A percentile compares a stretch with the other conserved stretches of the same genome.
phyloP scores from a whole-genome alignment of 768 basidiomycete genomes.

The Galerina marginata region DNA sequence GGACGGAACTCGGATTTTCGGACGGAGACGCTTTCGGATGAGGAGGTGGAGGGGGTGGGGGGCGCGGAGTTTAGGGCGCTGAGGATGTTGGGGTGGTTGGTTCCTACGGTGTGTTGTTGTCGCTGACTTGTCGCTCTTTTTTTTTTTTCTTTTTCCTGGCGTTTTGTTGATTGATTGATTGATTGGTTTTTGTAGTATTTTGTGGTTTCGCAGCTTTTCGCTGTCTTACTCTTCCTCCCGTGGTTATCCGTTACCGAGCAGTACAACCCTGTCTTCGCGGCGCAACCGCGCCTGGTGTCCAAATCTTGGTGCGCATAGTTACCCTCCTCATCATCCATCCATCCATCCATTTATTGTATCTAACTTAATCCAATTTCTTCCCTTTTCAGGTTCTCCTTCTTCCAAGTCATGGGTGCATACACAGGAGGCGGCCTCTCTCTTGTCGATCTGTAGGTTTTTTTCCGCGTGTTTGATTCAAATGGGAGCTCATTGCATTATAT shows the following conservation, averaged over 20 bases:
- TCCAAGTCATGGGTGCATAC: constrained; percentile 55
- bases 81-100: constrained; percentile 52
- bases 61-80: constrained; percentile 79
- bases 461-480: background rate
- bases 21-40: constrained; percentile 60
- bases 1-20: constrained; percentile 66
- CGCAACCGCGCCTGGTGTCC: constrained; percentile 54
- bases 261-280: constrained; percentile 53
- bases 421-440: constrained; percentile 75
- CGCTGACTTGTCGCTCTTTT: no score
- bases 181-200: constrained; percentile 60
- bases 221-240: constrained; percentile 64
- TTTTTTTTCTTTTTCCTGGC: no score
- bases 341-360: no score
- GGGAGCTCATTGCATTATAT: no score
- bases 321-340: no score
- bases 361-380: background rate
- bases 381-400: constrained; percentile 45
- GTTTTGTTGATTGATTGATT: no score
- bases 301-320: constrained; percentile 55
- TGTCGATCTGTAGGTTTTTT: constrained; percentile 52
- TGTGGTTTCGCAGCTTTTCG: constrained; percentile 57
- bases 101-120: constrained; percentile 48
- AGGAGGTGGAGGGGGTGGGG: constrained; percentile 74
- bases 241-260: constrained; percentile 54